Base-by-base conservation (phyloP, 2,329 filamentous ascomycete genomes). In the Delphinella strobiligena region DNA sequence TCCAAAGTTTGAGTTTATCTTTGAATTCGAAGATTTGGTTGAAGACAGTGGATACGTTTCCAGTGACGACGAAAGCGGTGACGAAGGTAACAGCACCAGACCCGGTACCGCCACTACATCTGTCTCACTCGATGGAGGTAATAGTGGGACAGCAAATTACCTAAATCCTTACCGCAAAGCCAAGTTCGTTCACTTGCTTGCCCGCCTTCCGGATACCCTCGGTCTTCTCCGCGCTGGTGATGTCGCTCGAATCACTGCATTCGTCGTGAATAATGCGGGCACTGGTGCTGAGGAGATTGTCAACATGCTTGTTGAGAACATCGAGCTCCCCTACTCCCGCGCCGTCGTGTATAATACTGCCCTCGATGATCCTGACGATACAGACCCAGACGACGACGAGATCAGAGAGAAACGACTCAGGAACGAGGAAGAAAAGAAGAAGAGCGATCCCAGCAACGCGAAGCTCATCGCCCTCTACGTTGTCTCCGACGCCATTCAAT, bases 251-350 rank as follows among this genome's bases (percentile, higher is more conserved):
- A 71, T 95, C 2, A 89, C 88, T 1, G 74, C 81, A 3, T 95
- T 96, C 60, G 88, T 88, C 10, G 86, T 96, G 41, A 80, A 80
- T 2, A 86, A 96, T 56, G 83, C 87, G 1, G 84, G 81, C 30
- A 72, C 78, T 15, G 91, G 88, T 12, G 82, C 85, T 10, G 83
- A 93, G 47, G 91, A 96, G 62, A 80, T 95, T 27, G 87, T 93
- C n/a, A 75, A 89, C 36, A 75, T 93, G 61, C 78, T 96, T 29
- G 74, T 93, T 0, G 71, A 78, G 1, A 96, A 98, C 51, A 70
- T 96, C 24, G 70, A 82, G 43, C 75, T 72, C 37, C 91, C 91
- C 0, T 76, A 93, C 42, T 73, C 78, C 4, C 75, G 80, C 48
- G 84, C 78, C 5, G 82, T 82, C 17, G 88, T 85, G 44, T 74